Conservation (phyloP, 192 early-diverging fungal species). For the Kappamyces sp. region DNA sequence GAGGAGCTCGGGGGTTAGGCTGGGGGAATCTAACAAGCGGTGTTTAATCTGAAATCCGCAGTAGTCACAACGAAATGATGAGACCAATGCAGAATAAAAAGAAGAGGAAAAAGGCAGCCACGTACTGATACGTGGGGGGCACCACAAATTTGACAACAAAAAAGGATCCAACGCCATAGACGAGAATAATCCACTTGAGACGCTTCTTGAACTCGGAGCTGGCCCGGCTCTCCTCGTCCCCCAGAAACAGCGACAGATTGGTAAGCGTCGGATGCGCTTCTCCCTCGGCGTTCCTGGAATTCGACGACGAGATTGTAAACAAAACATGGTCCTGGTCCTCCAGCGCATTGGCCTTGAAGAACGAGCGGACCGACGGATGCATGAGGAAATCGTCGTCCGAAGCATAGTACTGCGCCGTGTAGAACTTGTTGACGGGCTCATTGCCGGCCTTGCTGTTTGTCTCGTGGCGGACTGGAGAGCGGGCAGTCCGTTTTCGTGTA, state of each 20-base stretch:
- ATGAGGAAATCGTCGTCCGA: slow-evolving; percentile 71
- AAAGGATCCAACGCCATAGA: slow-evolving; percentile 26
- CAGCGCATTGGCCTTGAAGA: slow-evolving; percentile 60
- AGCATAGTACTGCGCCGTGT: slow-evolving; percentile 47
- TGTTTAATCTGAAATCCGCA: not conserved
- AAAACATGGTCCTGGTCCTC: slow-evolving; percentile 59
- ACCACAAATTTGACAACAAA: slow-evolving; percentile 30
- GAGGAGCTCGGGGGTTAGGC: not conserved
- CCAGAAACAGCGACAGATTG: slow-evolving; percentile 29
- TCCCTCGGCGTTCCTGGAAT: slow-evolving; percentile 15
- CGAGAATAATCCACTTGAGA: slow-evolving; percentile 29
- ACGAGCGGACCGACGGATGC: slow-evolving; percentile 49
- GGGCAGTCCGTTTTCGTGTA: slow-evolving; percentile 8
- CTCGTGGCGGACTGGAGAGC: slow-evolving; percentile 12
- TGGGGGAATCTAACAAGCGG: not conserved
- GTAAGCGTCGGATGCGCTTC: slow-evolving; percentile 38
- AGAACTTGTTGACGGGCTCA: slow-evolving; percentile 23
- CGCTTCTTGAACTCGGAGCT: slow-evolving; percentile 10
- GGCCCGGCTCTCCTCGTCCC: slow-evolving; percentile 19
- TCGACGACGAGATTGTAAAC: slow-evolving; percentile 47
- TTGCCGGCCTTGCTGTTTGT: not conserved
- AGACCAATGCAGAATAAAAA: slow-evolving; percentile 36
- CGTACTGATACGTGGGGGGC: slow-evolving; percentile 20
- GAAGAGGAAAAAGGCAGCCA: slow-evolving; percentile 31
- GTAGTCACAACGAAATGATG: slow-evolving; percentile 25